These are phyloP conservation scores for Colletotrichum karsti DNA, from an alignment of 2,329 filamentous ascomycete genomes.

Conservation along the genomic window DNA sequence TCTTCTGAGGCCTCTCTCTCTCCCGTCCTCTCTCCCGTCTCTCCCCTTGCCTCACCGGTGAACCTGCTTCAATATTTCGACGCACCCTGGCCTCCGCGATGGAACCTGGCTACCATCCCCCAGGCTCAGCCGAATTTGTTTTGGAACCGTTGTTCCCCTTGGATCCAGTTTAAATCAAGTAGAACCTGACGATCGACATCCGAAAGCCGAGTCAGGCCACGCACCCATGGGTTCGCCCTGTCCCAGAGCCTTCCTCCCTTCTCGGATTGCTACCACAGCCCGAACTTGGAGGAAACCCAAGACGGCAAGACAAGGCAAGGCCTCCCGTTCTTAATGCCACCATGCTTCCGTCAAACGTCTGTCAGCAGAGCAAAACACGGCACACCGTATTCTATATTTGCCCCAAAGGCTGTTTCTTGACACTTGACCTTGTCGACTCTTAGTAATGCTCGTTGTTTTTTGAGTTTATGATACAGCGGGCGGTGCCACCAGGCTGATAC, in stretches of 20 bases:
- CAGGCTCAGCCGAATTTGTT: background rate
- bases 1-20: background rate
- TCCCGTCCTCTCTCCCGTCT: background rate
- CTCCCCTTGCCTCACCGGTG: background rate
- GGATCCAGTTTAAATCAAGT: slow-evolving; percentile 10
- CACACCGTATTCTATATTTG: background rate
- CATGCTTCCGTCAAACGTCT: background rate
- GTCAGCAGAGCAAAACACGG: background rate
- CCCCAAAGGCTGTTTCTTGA: background rate
- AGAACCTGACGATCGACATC: slow-evolving; percentile 16
- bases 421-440: background rate
- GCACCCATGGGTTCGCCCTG: background rate
- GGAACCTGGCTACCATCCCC: background rate
- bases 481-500: background rate
- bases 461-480: background rate
- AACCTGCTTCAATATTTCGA: too few species aligned
- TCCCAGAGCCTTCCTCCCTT: background rate
- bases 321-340: background rate
- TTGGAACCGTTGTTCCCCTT: background rate
- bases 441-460: background rate
- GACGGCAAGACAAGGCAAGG: background rate
- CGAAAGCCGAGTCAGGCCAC: slow-evolving; percentile 19
- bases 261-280: background rate
- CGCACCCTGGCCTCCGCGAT: too few species aligned
- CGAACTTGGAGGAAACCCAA: background rate